Base-by-base conservation (phyloP, 805 yeast genomes). In the Suhomyces xylopsoci region DNA sequence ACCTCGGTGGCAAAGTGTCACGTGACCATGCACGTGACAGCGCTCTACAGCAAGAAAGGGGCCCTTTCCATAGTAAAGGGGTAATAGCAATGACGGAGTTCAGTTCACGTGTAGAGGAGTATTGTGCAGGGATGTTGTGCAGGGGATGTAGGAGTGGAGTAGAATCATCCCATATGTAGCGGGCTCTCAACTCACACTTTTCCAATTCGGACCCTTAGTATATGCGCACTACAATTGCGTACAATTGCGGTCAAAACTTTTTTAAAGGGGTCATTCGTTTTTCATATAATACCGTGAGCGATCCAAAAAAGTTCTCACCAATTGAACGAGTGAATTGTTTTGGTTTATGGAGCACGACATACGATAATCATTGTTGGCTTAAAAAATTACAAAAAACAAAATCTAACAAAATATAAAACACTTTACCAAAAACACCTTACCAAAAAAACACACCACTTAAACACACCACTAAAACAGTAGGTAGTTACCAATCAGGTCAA, bases 211-310 rank as follows among this genome's bases (percentile, higher is more conserved):
- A n/a, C n/a, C n/a, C n/a, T n/a, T n/a, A n/a, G 22, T 20, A 4
- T 20, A 20, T 20, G 22, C 32, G 32, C 32, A 36, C 19, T 5
- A 36, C 41, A 20, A 36, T 9, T n/a, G n/a, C n/a, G n/a, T 36
- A 15, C 12, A 36, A n/a, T 36, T 36, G 41, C 41, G 41, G 41
- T 36, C 41, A 15, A 36, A 28, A 28, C 32, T 17, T 36, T 36
- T 36, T 17, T 36, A n/a, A 36, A 36, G 48, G 48, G 48, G 48
- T 45, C 48, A 45, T 45, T 45, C 48, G 25, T 45, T 43, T 45
- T 45, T 28, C 32, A 28, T 28, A 28, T 28, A 28, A 28, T 28
- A 28, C 32, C 32, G n/a, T 28, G n/a, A 28, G 5, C n/a, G n/a
- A 28, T 12, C 32, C 32, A 10, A 28, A 28, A 28, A 28, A 28